Conservation (phyloP, 2,329 filamentous ascomycete species). For the Fusarium sp. region DNA sequence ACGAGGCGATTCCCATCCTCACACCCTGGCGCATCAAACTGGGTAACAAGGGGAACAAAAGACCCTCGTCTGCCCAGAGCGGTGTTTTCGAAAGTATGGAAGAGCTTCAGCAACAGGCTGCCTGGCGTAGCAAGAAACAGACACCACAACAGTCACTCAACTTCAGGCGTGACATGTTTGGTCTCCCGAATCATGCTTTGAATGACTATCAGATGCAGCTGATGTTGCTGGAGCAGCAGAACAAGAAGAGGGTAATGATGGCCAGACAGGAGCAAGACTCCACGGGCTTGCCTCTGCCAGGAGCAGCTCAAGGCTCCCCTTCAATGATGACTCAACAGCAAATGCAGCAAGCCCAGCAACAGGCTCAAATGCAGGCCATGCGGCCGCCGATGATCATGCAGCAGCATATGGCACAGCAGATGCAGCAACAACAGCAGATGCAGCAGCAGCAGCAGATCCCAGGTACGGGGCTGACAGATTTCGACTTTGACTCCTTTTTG, state of each 20-base stretch:
- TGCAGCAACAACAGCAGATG: slow-evolving; percentile 9
- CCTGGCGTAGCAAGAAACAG: slow-evolving; percentile 48
- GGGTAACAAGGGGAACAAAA: slow-evolving; percentile 52
- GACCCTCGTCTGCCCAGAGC: slow-evolving; percentile 18
- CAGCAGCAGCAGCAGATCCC: slow-evolving; percentile 15
- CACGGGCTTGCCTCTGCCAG: background rate
- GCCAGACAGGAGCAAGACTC: slow-evolving; percentile 81
- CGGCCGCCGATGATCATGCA: no score
- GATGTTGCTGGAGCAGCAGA: slow-evolving; percentile 88
- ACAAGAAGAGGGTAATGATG: slow-evolving; percentile 87
- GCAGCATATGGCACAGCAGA: background rate
- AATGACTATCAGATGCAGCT: slow-evolving; percentile 86
- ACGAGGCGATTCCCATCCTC: slow-evolving; percentile 67
- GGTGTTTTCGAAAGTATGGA: slow-evolving; percentile 57
- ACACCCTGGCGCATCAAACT: slow-evolving; percentile 70
- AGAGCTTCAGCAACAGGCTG: slow-evolving; percentile 53
- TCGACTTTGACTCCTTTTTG: slow-evolving; percentile 41
- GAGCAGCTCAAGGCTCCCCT: no score
- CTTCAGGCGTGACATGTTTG: slow-evolving; percentile 25
- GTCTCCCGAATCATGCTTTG: background rate
- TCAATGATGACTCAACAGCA: background rate
- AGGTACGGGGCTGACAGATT: background rate
- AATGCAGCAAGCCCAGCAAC: background rate
- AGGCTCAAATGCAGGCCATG: background rate
- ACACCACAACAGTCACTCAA: slow-evolving; percentile 56